phyloP scores from a whole-genome alignment of 2,329 filamentous ascomycete species.

The Microcera coccophila region DNA sequence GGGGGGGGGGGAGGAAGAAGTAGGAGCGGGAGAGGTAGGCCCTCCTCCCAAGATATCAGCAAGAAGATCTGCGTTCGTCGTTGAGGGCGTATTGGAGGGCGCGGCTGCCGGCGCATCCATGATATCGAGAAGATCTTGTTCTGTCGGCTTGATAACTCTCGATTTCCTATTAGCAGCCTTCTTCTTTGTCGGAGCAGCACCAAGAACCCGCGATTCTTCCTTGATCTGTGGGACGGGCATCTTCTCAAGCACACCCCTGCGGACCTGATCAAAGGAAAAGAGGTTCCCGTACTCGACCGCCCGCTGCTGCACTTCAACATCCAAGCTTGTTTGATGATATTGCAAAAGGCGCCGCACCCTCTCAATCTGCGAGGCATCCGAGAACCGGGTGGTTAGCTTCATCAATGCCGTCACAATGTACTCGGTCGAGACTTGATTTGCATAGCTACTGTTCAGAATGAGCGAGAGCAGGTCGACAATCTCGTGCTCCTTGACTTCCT shows the following conservation, averaged over 20 bases:
- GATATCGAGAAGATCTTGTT: slow-evolving; percentile 88
- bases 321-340: slow-evolving; percentile 77
- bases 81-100: slow-evolving; percentile 47
- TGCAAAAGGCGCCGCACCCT: slow-evolving; percentile 75
- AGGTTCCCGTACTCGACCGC: slow-evolving; percentile 93
- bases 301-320: slow-evolving; percentile 93
- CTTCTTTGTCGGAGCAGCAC: slow-evolving; percentile 68
- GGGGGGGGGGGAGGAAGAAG: slow-evolving; percentile 43
- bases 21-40: slow-evolving; percentile 46
- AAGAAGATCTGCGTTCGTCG: slow-evolving; percentile 79
- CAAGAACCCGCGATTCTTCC: slow-evolving; percentile 87
- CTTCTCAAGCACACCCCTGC: slow-evolving; percentile 86
- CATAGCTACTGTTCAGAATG: slow-evolving; percentile 92
- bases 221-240: slow-evolving; percentile 98
- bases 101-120: slow-evolving; percentile 69
- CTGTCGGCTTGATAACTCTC: slow-evolving; percentile 75
- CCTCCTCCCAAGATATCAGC: slow-evolving; percentile 88
- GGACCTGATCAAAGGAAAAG: slow-evolving; percentile 85
- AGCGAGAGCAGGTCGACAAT: slow-evolving; percentile 88
- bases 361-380: slow-evolving; percentile 80
- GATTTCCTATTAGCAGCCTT: slow-evolving; percentile 71
- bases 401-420: slow-evolving; percentile 94
- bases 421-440: slow-evolving; percentile 84
- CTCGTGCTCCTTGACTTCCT: slow-evolving; percentile 78
- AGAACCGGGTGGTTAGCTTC: slow-evolving; percentile 87